phyloP scores from a whole-genome alignment of 495 filamentous ascomycete genomes.

The Symbiotaphrina buchneri region DNA sequence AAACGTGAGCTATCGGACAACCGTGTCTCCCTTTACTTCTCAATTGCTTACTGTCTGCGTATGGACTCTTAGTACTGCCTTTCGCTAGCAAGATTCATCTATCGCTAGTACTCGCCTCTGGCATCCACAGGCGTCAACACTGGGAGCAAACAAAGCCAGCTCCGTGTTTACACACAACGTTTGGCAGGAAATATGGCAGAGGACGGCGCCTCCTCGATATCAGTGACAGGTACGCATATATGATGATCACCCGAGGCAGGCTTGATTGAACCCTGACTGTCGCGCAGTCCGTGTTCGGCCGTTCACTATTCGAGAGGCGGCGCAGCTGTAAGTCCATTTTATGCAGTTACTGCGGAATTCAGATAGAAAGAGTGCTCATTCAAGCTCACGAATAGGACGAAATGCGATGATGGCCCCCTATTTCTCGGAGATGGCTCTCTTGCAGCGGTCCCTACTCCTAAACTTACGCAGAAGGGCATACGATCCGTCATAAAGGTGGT shows the following conservation, averaged over 20 bases:
- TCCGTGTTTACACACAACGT: no score
- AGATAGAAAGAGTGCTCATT: neutral
- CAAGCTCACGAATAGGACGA: constrained; percentile 25
- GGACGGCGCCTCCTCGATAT: constrained; percentile 48
- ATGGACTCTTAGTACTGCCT: no score
- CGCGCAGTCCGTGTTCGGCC: constrained; percentile 71
- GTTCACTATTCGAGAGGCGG: constrained; percentile 63
- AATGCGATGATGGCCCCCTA: constrained; percentile 64
- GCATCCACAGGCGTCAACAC: no score
- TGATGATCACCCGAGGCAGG: neutral
- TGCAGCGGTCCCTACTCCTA: constrained; percentile 61
- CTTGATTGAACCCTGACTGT: constrained; percentile 4
- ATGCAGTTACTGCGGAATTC: neutral
- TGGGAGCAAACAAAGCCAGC: no score
- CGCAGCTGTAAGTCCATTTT: constrained; percentile 29
- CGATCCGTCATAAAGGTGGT: constrained; percentile 87
- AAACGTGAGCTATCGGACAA: no score
- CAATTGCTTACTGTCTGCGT: no score
- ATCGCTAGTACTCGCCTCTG: no score
- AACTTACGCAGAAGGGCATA: constrained; percentile 69
- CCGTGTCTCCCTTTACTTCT: no score
- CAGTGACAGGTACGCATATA: constrained; percentile 28
- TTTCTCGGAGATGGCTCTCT: constrained; percentile 93
- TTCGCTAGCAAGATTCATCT: no score
- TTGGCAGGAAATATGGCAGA: no score